These are phyloP conservation scores for Blastobotrys apis DNA, from an alignment of 1,139 yeast genomes.

Conservation along the genomic window DNA sequence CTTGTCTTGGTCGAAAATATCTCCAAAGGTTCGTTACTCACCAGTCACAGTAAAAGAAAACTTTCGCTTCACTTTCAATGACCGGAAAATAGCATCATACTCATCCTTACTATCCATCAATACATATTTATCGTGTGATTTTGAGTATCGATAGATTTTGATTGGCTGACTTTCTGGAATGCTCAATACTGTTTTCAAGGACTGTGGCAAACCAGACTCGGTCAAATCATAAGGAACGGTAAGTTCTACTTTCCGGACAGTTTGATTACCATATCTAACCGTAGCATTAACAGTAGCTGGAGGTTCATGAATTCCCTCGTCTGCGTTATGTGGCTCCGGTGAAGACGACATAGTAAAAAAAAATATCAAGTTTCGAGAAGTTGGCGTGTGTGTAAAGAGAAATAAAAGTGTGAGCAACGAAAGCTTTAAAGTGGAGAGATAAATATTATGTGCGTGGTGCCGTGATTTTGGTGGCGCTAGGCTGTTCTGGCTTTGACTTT, in stretches of 20 bases:
- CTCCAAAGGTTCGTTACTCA: too few relatives aligned
- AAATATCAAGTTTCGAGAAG: too few relatives aligned
- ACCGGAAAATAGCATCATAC: slow-evolving; percentile 45
- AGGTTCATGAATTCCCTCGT: slow-evolving; percentile 5
- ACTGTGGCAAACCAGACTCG: slow-evolving; percentile 11
- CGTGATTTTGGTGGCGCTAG: too few relatives aligned
- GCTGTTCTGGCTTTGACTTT: too few relatives aligned
- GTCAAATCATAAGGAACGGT: slow-evolving; percentile 16
- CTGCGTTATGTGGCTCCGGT: too few relatives aligned
- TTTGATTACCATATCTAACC: slow-evolving; percentile 6
- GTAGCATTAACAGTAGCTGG: slow-evolving; percentile 9
- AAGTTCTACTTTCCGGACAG: slow-evolving; percentile 12
- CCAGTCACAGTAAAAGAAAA: slow-evolving; percentile 19
- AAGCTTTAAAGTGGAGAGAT: too few relatives aligned
- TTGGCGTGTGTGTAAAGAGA: too few relatives aligned
- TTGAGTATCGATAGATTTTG: slow-evolving; percentile 25
- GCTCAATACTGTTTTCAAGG: slow-evolving; percentile 9
- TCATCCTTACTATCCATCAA: slow-evolving; percentile 41
- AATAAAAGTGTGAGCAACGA: too few relatives aligned
- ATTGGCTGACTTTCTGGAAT: slow-evolving; percentile 11
- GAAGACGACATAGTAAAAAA: too few relatives aligned
- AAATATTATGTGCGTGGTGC: too few relatives aligned
- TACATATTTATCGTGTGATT: slow-evolving; percentile 39
- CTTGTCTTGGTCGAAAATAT: too few relatives aligned
- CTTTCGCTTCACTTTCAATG: slow-evolving; percentile 38